Evolutionary conservation across 495 filamentous ascomycete genomes (phyloP).

Genomic region (Aspergillus indologenus): DNA sequence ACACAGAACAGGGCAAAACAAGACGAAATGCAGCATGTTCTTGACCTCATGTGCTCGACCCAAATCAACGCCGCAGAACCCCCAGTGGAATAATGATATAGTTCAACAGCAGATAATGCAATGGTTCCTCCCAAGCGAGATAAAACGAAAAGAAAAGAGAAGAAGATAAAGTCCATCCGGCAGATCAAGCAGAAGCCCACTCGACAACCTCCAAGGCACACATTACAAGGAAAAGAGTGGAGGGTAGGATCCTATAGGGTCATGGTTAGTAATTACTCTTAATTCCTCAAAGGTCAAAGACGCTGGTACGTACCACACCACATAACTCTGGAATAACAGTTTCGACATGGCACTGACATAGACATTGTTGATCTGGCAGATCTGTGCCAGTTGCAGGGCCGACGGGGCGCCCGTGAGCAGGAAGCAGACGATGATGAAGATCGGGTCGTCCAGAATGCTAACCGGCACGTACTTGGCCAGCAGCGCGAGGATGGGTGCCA

Average conservation of each 20-base stretch:
- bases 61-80: too few relatives aligned
- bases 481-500: constrained; percentile 90
- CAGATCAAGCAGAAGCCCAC: constrained; percentile 59
- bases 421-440: constrained; percentile 97
- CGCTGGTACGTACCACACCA: constrained; percentile 69
- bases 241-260: constrained; percentile 76
- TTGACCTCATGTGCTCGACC: not conserved
- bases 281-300: not conserved
- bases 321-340: constrained; percentile 95
- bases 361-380: constrained; percentile 97
- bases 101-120: not conserved
- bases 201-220: constrained; percentile 89
- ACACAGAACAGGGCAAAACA: too few relatives aligned
- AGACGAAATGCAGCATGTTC: too few relatives aligned
- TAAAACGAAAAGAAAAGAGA: not conserved
- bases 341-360: constrained; percentile 92
- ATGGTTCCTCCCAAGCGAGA: constrained; percentile 5
- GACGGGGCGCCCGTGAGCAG: constrained; percentile 91
- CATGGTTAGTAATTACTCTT: constrained; percentile 26
- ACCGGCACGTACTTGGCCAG: constrained; percentile 87
- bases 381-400: constrained; percentile 92
- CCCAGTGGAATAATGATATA: not conserved
- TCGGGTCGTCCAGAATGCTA: constrained; percentile 94
- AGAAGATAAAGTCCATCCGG: constrained; percentile 5
- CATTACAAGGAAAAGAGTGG: constrained; percentile 86